phyloP scores from a whole-genome alignment of 495 filamentous ascomycete genomes.

The Penicillium argentinense region DNA sequence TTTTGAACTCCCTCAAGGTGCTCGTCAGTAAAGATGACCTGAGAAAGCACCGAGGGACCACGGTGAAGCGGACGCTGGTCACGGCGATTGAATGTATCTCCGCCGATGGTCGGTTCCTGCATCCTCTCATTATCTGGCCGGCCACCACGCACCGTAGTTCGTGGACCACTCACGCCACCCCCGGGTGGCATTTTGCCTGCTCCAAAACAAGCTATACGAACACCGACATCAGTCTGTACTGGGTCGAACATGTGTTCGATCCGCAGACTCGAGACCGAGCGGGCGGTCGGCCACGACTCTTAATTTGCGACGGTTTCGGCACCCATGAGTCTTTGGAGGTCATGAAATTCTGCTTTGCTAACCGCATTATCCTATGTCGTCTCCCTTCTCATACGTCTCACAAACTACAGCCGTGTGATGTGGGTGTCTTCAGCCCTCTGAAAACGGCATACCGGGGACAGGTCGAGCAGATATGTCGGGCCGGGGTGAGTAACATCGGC shows the following conservation, averaged over 20 bases:
- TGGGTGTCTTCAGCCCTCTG: constrained; percentile 29
- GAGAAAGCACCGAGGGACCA: constrained; percentile 31
- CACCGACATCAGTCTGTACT: constrained; percentile 34
- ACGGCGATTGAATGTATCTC: constrained; percentile 32
- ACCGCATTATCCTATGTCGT: constrained; percentile 31
- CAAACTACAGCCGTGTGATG: constrained; percentile 28
- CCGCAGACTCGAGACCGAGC: constrained; percentile 27
- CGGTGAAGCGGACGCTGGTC: constrained; percentile 28
- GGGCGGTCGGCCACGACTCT: constrained; percentile 16
- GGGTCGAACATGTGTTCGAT: constrained; percentile 32
- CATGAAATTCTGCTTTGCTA: constrained; percentile 28
- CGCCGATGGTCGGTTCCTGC: constrained; percentile 21
- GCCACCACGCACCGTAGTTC: constrained; percentile 22
- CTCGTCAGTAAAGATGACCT: constrained; percentile 33
- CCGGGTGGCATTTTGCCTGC: constrained; percentile 29
- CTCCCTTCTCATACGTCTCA: constrained; percentile 31
- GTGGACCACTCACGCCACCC: constrained; percentile 31
- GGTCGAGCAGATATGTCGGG: constrained; percentile 21
- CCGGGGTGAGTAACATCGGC: constrained; percentile 25
- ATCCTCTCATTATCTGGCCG: constrained; percentile 39
- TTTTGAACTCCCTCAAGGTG: constrained; percentile 37
- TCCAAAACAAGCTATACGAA: constrained; percentile 31
- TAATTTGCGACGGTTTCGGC: constrained; percentile 29
- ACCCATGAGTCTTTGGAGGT: constrained; percentile 28
- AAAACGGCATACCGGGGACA: constrained; percentile 21